A percentile compares a stretch with the other conserved stretches of the same genome.
Conservation (phyloP, 139 green algal genomes). For the Zygnema cylindricum region DNA sequence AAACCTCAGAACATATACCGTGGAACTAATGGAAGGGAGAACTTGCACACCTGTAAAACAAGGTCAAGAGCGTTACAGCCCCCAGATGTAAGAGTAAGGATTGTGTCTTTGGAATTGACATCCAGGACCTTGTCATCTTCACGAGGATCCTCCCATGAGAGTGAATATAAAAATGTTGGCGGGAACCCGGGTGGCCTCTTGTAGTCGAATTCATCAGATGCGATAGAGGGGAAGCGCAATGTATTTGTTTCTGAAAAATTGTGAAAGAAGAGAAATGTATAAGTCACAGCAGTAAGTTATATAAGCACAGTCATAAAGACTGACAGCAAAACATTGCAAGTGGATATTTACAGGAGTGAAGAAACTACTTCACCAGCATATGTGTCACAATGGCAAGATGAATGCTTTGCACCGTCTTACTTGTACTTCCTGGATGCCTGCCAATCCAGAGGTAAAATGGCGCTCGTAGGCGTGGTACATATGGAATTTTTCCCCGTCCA, state of each 20-base stretch:
- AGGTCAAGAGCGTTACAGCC: conserved; percentile 98
- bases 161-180: conserved; percentile 97
- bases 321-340: too few species aligned
- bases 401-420: conserved; percentile 37
- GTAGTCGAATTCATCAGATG: conserved; percentile 57
- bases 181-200: conserved; percentile 76
- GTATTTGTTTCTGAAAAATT: background rate
- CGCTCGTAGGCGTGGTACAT: conserved; percentile 89
- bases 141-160: conserved; percentile 97
- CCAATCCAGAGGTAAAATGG: conserved; percentile 96
- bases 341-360: too few species aligned
- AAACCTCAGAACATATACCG: too few species aligned
- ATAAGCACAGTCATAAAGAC: too few species aligned
- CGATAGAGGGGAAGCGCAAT: conserved; percentile 36
- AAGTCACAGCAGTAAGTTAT: too few species aligned
- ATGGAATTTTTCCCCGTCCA: conserved; percentile 88
- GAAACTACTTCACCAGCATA: too few species aligned
- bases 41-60: conserved; percentile 68
- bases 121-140: conserved; percentile 79
- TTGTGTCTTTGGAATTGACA: conserved; percentile 83
- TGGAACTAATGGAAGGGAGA: too few species aligned
- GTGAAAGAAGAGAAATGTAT: too few species aligned
- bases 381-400: too few species aligned
- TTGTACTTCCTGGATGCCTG: conserved; percentile 2
- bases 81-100: conserved; percentile 94